phyloP scores from a whole-genome alignment of 2,329 filamentous ascomycete genomes.

The Trichoderma guizhouense region DNA sequence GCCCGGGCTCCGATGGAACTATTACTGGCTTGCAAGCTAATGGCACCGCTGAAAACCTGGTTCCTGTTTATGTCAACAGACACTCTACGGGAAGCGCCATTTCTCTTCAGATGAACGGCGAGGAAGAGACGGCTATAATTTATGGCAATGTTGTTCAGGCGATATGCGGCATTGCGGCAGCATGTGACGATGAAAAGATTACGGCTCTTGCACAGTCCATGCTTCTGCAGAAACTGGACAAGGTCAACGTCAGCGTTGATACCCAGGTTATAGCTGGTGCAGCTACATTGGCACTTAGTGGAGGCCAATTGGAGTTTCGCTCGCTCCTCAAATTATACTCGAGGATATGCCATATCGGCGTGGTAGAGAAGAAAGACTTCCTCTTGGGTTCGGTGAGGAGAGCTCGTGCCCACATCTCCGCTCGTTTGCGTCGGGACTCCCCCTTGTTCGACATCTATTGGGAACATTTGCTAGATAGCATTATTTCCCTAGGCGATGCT shows the following conservation, averaged over 20 bases:
- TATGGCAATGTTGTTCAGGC: conserved; percentile 92
- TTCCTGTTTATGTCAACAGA: conserved; percentile 50
- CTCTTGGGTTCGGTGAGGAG: conserved; percentile 74
- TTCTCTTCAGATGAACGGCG: conserved; percentile 69
- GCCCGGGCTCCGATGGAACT: conserved; percentile 59
- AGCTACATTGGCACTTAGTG: conserved; percentile 71
- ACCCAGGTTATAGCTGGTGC: conserved; percentile 81
- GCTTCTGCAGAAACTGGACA: conserved; percentile 91
- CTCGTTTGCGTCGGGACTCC: conserved; percentile 63
- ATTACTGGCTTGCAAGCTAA: conserved; percentile 52
- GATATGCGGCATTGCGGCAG: conserved; percentile 83
- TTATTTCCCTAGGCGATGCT: conserved; percentile 86
- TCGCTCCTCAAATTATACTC: conserved; percentile 81
- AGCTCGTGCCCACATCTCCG: conserved; percentile 76
- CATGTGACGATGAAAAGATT: conserved; percentile 84
- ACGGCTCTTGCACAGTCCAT: conserved; percentile 91
- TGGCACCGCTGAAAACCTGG: conserved; percentile 38
- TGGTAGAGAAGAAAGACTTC: conserved; percentile 63
- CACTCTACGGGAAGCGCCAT: conserved; percentile 71
- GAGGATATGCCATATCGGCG: conserved; percentile 68
- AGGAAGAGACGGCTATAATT: conserved; percentile 73
- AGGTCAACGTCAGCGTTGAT: conserved; percentile 77
- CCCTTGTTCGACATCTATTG: conserved; percentile 80
- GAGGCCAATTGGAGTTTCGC: conserved; percentile 78
- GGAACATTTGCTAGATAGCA: conserved; percentile 75